Base-by-base conservation (phyloP, 495 filamentous ascomycete genomes). In the Astrothelium macrocarpum region DNA sequence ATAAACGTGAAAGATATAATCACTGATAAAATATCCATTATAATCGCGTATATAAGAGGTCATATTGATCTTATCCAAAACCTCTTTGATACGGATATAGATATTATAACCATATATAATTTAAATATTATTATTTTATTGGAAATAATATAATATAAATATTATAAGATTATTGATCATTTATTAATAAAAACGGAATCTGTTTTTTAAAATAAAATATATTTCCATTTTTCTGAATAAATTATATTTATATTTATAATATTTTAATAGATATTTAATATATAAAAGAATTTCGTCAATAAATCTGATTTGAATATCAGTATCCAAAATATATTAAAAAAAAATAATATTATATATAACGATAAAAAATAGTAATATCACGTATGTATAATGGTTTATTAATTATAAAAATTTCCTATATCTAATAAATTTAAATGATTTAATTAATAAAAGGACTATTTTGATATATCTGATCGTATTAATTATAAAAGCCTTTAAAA, bases 41-140 rank as follows among this genome's bases (percentile, higher is more conserved):
- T 62, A 18, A 26, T 45, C 28, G 60, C 60, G 5, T 62, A 39
- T 20, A 28, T n/a, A 28, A 16, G 39, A 20, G 39, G 39, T 53
- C 60, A 62, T 5, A 29, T 62, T 32, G 36, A 62, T 11, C n/a
- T 62, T 14, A 31, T 62, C 34, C 18, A 31, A 53, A 18, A 62
- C 18, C 36, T 62, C 25, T 29, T 62, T 10, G 28, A 42, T 29
- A 20, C 18, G 10, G 36, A 28, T 28, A 39, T 28, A 29, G 43
- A 56, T 29, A 16, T 16, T 28, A 16, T 5, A 28, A 56, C 20
- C 49, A 29, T 25, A 26, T 56, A 25, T 20, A 56, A 56, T 11
- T 16, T 28, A 26, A 25, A 25, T 25, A 16, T 25, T 56, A 56
- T 25, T 26, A 25, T 25, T 9, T 25, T 56, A 28, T 56, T 20